phyloP scores from a whole-genome alignment of 495 filamentous ascomycete genomes.

The Trypethelium eluteriae region DNA sequence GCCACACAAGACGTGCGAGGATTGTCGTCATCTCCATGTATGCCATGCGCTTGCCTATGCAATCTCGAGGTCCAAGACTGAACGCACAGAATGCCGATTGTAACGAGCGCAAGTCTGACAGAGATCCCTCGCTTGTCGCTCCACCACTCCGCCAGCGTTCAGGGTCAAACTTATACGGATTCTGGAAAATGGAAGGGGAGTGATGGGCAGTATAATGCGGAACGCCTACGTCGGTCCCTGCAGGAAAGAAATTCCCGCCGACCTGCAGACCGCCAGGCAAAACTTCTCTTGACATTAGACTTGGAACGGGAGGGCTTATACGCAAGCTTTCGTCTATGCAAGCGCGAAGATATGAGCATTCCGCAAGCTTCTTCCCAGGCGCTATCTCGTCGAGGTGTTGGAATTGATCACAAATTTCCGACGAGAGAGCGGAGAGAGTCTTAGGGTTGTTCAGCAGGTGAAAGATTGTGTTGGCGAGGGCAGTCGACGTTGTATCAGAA shows the following conservation, averaged over 20 bases:
- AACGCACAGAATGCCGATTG: slow-evolving; percentile 31
- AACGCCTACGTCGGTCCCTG: slow-evolving; percentile 28
- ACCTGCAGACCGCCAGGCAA: not conserved
- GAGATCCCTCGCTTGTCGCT: not conserved
- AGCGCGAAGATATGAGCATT: not conserved
- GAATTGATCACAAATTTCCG: slow-evolving; percentile 38
- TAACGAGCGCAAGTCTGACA: not conserved
- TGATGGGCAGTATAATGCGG: slow-evolving; percentile 30
- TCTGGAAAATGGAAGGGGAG: slow-evolving; percentile 24
- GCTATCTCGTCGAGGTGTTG: not conserved
- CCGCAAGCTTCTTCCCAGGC: not conserved
- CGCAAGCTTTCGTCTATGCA: not conserved
- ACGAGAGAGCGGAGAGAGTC: slow-evolving; percentile 37
- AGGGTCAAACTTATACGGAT: slow-evolving; percentile 25
- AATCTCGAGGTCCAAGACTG: slow-evolving; percentile 29
- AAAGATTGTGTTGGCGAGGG: slow-evolving; percentile 46
- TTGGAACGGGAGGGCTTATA: not conserved
- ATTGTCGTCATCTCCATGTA: slow-evolving; percentile 31
- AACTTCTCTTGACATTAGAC: not conserved
- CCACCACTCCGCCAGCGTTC: slow-evolving; percentile 25
- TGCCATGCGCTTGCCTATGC: slow-evolving; percentile 29
- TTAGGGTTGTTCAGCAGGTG: slow-evolving; percentile 43
- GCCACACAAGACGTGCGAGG: slow-evolving; percentile 29
- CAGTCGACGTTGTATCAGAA: slow-evolving; percentile 52
- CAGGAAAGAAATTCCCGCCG: slow-evolving; percentile 13